Conservation (phyloP, 177 flowering plant genomes). For the Vitis hybrid region DNA sequence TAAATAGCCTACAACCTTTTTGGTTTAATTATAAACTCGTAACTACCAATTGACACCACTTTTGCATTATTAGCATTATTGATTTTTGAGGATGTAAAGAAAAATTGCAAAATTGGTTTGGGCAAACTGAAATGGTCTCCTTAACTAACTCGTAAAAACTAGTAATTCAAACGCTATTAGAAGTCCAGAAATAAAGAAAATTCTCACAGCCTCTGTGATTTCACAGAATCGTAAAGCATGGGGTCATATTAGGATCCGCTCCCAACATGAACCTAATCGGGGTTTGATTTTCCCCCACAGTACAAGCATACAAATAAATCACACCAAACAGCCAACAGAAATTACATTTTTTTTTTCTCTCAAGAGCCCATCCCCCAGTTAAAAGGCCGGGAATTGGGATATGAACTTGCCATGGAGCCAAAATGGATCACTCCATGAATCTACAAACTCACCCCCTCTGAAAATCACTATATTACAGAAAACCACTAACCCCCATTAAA, state of each 20-base stretch:
- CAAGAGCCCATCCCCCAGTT: slow-evolving; percentile 28
- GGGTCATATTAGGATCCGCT: slow-evolving; percentile 35
- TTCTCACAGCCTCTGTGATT: no score
- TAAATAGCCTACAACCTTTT: no score
- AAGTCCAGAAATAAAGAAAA: no score
- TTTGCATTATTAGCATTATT: no score
- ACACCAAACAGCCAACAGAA: slow-evolving; percentile 6
- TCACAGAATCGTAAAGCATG: no score
- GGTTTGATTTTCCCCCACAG: slow-evolving; percentile 20
- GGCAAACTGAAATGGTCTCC: no score
- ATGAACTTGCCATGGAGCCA: slow-evolving; percentile 8
- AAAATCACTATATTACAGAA: slow-evolving; percentile 17
- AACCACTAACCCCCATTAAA: slow-evolving; percentile 7
- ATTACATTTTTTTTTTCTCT: slow-evolving; percentile 1
- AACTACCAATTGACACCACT: no score
- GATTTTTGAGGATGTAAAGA: no score
- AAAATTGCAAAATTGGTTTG: no score
- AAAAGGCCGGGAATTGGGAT: slow-evolving; percentile 29
- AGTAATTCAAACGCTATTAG: no score
- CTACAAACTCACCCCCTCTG: slow-evolving; percentile 16
- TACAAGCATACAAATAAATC: slow-evolving; percentile 12
- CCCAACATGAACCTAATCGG: slow-evolving; percentile 28
- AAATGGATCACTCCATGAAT: slow-evolving; percentile 22
- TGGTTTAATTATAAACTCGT: no score
- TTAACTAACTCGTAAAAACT: no score